Base-by-base conservation (phyloP, 78 protist species). In the Dictyostelium capitatum region DNA sequence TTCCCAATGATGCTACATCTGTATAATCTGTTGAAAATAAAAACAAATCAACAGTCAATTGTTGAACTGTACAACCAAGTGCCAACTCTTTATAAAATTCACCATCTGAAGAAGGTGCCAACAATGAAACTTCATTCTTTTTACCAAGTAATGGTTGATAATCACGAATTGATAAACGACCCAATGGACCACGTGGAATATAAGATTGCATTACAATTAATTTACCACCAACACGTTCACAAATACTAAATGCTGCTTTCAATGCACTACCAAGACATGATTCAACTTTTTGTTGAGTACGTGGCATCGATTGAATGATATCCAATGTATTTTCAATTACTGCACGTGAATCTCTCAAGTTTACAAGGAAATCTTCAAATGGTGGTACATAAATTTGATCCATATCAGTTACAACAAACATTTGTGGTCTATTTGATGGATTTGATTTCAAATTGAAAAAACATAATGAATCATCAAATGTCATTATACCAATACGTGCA, bases 51-150 rank as follows among this genome's bases (percentile, higher is more conserved):
- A 97, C 80, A 30, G 90, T 74, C 11, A 95, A 57, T 17, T 95
- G 97, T 5, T 50, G 87, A 7, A 79, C 28, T 10, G 94, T 65
- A 30, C 90, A 87, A 37, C 69, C 81, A 47, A 92, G 23, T 0
- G 97, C 97, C 7, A 95, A 67, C 54, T 94, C 96, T 67, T 96
- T 96, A 59, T 94, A 94, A 41, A 80, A 94, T 23, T 82, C 82
- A 56, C 67, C 89, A 11, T 50, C 96, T 14, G 41, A 46, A 2
- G 46, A n/a, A 6, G 95, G 95, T 51, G 82, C 62, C 28, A 96
- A 84, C 54, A 89, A 87, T 8, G 46, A 8, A 0, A 20, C 48
- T 69, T 96, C 97, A 41, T 92, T 84, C 20, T 84, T 80, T 3
- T 87, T 95, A 11, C 95, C 96, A 54, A 94, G 25, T 7, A 69